Evolutionary conservation across 2,329 filamentous ascomycete species (phyloP).

Genomic region (Microcyclosporella mali): DNA sequence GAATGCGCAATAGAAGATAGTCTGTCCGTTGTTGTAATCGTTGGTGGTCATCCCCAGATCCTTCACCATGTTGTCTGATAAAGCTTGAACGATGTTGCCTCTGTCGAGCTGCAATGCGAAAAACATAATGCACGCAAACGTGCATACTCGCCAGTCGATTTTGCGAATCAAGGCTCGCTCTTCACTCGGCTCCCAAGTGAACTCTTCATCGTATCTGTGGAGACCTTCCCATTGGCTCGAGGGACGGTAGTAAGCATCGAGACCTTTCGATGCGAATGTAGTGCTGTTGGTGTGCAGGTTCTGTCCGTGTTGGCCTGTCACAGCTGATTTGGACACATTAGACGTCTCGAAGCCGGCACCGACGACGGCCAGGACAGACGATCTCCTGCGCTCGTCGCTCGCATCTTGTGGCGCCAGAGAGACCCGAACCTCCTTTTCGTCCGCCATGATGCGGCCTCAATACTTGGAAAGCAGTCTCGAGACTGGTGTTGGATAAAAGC

Average conservation of each 20-base stretch:
- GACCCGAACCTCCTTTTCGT: too few species aligned
- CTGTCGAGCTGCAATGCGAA: conserved; percentile 49
- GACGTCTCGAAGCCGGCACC: conserved; percentile 9
- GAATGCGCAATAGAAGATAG: conserved; percentile 74
- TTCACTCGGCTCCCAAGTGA: conserved; percentile 51
- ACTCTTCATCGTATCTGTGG: conserved; percentile 54
- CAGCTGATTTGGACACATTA: conserved; percentile 6
- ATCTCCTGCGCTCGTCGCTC: neutral
- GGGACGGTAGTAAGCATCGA: conserved; percentile 20
- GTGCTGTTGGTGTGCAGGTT: conserved; percentile 12
- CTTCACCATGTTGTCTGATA: conserved; percentile 37
- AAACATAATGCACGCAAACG: conserved; percentile 51
- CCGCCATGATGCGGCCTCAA: too few species aligned
- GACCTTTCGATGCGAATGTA: conserved; percentile 13
- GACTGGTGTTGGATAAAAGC: too few species aligned
- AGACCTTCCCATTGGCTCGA: conserved; percentile 48
- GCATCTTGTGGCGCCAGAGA: too few species aligned
- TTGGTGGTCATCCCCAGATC: conserved; percentile 47
- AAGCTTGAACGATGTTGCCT: conserved; percentile 54
- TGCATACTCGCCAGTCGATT: conserved; percentile 47
- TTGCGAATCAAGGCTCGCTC: conserved; percentile 52
- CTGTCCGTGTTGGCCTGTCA: conserved; percentile 6
- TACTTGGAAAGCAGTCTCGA: too few species aligned
- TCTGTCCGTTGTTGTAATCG: conserved; percentile 44
- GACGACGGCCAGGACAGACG: conserved; percentile 5